phyloP scores from a whole-genome alignment of 805 yeast species.

The Myxozyma neglecta region DNA sequence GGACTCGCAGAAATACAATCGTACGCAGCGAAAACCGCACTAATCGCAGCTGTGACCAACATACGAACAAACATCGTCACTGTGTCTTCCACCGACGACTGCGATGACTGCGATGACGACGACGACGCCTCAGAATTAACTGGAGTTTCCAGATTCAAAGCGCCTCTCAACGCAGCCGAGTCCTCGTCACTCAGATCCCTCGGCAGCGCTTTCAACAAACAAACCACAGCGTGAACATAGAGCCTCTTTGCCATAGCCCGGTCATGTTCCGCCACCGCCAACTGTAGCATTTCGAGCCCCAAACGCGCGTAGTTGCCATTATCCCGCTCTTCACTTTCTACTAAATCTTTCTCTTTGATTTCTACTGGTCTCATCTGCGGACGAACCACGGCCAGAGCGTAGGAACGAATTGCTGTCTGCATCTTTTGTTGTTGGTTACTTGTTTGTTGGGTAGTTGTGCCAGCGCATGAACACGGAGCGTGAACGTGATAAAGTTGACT shows the following conservation, averaged over 20 bases:
- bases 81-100: conserved; percentile 8
- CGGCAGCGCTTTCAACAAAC: conserved; percentile 23
- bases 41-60: neutral
- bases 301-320: neutral
- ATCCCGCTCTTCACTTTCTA: neutral
- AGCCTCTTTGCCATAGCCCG: conserved; percentile 17
- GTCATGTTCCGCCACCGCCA: neutral
- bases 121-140: neutral
- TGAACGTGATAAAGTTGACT: too few species aligned
- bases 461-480: too few species aligned
- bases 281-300: neutral
- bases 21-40: neutral
- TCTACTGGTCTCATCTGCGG: too few species aligned
- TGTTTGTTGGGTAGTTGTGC: too few species aligned
- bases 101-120: neutral
- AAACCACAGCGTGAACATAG: conserved; percentile 16
- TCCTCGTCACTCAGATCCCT: conserved; percentile 9
- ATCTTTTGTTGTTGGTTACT: too few species aligned
- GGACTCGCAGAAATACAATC: conserved; percentile 17
- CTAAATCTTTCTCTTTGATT: too few species aligned
- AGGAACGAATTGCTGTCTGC: too few species aligned
- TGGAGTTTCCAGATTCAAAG: neutral
- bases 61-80: conserved; percentile 12
- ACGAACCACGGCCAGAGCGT: too few species aligned
- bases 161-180: conserved; percentile 5